Base-by-base conservation (phyloP, 352 stramenopile genomes). In the Pythium biforme region DNA sequence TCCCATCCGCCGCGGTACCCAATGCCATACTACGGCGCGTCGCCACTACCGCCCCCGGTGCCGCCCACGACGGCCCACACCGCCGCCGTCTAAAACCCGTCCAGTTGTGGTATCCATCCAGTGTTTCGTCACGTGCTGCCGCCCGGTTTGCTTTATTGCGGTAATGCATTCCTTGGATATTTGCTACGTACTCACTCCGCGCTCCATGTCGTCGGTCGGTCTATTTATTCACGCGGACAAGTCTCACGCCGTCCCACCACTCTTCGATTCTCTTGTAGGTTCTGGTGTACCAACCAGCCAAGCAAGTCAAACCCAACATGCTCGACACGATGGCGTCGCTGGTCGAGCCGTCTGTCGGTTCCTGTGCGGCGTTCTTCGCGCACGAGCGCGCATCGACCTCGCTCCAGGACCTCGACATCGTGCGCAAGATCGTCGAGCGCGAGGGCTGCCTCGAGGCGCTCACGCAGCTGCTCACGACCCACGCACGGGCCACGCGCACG, bases 371-470 rank as follows among this genome's bases (percentile, higher is more conserved):
- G 23, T 43, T 59, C 41, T 73, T 73, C 52, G 49, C 49, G 12
- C 61, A 66, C 27, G 60, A 69, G 22, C 59, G 61, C 12, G 37
- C 58, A 14, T 58, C 70, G 2, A 67, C 66, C 53, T 80, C 73
- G 20, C 70, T 81, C 2, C 64, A 74, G 34, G 81, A 94, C 34
- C 53, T 91, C 33, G 75, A 77, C 17, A 80, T 92, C 47, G 75
- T 91, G 51, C 81, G 79, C 47, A 86, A 81, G 70, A 90, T 94
- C 41, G 83, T 92, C 2, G 85, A 94, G 70, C 81, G 85, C 3
- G 85, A 94, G 52, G 83, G 83, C 15, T 94, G 85, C 49, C 52
- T 94, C 40, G 85, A 94, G 62, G 79, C 85, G 4, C 62, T 94
- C 15, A 55, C 84, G 34, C 81, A 91, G 57, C 55, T 91, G 12